Evolutionary conservation across 768 basidiomycete species (phyloP), one percentile per base, ranked within the genome.

Genomic region (Agaricus bisporus): DNA sequence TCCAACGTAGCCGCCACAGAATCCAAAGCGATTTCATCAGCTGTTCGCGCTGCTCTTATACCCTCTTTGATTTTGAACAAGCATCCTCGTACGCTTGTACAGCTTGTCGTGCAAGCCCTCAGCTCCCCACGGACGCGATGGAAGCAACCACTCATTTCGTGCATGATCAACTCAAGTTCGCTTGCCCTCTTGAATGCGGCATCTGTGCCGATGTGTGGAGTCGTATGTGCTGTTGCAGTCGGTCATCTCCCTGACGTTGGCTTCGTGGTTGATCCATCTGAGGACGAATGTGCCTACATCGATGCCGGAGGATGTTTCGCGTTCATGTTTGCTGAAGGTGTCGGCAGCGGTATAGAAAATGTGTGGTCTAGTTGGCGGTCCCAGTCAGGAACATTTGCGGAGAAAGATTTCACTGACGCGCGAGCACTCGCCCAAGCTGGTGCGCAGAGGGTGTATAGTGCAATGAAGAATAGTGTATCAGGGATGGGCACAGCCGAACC

Each of bases 81-180:
- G 45, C 77, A 85, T 54, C 91, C 91, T 7, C 73, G 91, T 12
- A 82, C 86, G 2, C 74, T 90, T 9, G 71, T 91, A 2, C 90
- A 91, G 59, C 73, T 93, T n/a, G 85, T 89, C 1, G 74, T 87
- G 0, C 91, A 93, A 65, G 73, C 78, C 2, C 71, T 90, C 1
- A 64, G 60, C 26, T 61, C 66, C 0, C 50, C 66, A 9, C 57
- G 55, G 5, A 54, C 53, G 14, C 17, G 63, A 49, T 59, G 68
- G 60, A 68, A 69, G 29, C 71, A 77, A 25, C 70, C 71, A 0
- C 69, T 87, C 22, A 68, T 80, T 1, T 83, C 88, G 0, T 77
- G 85, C 2, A 70, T 83, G 65, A 79, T 90, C 58, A 91, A 92
- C 57, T 85, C 88, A 0, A 75, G 79, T 58, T 80, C 79, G 5